Percentiles rank a stretch among this genome's conserved stretches.
These are phyloP conservation scores for Ampelocalamus luodianensis DNA, from an alignment of 176 grass and related monocot genomes.

Conservation along the genomic window DNA sequence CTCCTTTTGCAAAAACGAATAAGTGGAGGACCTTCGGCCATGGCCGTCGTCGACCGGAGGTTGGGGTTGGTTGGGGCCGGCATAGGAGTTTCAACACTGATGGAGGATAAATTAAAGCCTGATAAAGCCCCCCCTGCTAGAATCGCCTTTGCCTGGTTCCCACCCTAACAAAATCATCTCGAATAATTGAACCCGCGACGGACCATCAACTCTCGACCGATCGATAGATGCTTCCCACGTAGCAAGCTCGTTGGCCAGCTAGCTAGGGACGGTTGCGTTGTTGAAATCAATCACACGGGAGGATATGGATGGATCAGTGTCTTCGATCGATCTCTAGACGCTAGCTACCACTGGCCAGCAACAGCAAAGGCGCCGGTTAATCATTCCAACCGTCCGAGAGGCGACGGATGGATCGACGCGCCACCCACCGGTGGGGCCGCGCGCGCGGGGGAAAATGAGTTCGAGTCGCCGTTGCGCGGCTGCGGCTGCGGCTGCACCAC, in stretches of 20 bases:
- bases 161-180: neutral
- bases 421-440: conserved; percentile 5
- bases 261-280: neutral
- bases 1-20: no score
- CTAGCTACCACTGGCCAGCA: neutral
- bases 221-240: neutral
- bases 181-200: no score
- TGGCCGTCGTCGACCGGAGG: no score
- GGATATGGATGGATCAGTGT: neutral
- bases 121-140: no score
- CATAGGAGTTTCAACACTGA: no score
- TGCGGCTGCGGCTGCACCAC: neutral
- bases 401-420: neutral
- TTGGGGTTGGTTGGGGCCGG: no score
- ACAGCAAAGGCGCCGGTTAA: conserved; percentile 16
- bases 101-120: no score
- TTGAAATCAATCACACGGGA: neutral
- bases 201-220: neutral
- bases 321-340: neutral
- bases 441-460: neutral
- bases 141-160: no score
- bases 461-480: neutral
- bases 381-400: neutral
- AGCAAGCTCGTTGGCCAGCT: neutral
- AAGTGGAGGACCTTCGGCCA: no score